Conservation (phyloP, 1,139 yeast species). For the Hyphopichia buzzinii region DNA sequence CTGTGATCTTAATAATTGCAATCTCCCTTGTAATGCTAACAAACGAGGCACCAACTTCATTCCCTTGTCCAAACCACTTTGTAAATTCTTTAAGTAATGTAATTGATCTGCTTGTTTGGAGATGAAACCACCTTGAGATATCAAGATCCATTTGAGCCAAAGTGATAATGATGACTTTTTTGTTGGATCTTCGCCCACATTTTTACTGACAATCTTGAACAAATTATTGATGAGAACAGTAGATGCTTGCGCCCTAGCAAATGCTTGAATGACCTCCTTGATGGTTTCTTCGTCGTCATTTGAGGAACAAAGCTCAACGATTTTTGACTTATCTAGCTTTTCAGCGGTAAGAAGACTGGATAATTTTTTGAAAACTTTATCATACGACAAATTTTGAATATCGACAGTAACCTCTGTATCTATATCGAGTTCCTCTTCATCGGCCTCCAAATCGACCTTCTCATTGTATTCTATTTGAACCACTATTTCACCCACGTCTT, state of each 20-base stretch:
- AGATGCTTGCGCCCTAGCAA: constrained; percentile 18
- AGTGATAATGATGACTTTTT: constrained; percentile 29
- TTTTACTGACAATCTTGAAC: constrained; percentile 32
- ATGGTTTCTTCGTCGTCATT: constrained; percentile 33
- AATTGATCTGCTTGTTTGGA: constrained; percentile 29
- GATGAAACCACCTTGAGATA: constrained; percentile 44
- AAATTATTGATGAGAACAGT: constrained; percentile 21
- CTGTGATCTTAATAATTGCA: constrained; percentile 40
- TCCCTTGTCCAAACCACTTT: constrained; percentile 26
- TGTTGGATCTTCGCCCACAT: constrained; percentile 34
- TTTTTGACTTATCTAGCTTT: constrained; percentile 10
- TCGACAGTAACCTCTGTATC: constrained; percentile 5
- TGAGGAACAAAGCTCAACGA: constrained; percentile 31
- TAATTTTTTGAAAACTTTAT: constrained; percentile 24
- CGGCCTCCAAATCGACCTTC: constrained; percentile 5
- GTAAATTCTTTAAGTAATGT: constrained; percentile 31
- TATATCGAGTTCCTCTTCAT: constrained; percentile 2
- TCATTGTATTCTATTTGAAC: constrained; percentile 17
- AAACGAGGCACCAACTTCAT: constrained; percentile 37
- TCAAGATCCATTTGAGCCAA: constrained; percentile 53
- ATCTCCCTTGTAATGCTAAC: constrained; percentile 44
- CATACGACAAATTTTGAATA: constrained; percentile 20
- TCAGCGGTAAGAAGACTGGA: constrained; percentile 9
- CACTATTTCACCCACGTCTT: constrained; percentile 13
- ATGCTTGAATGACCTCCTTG: constrained; percentile 29